Conservation (phyloP, 202 grass and related monocot species). For the Carex arenaria region DNA sequence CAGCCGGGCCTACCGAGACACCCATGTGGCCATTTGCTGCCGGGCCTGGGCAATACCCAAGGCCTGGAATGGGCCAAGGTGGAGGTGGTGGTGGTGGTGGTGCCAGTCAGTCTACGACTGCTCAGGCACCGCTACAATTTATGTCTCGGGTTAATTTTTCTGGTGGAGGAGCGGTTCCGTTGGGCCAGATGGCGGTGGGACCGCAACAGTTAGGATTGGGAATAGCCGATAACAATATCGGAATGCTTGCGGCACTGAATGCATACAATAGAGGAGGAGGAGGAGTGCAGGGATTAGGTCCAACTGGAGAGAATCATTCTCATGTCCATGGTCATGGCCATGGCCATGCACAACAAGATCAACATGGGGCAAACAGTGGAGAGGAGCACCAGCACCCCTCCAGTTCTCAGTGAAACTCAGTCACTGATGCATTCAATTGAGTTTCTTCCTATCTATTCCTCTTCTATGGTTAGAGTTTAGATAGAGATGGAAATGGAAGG, state of each 20-base stretch:
- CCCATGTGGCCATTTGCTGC: slow-evolving; percentile 70
- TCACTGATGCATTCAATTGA: neutral
- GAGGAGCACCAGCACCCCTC: slow-evolving; percentile 53
- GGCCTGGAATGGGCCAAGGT: slow-evolving; percentile 13
- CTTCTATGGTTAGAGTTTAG: slow-evolving; percentile 1
- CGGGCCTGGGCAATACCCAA: slow-evolving; percentile 13
- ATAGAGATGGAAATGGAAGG: neutral
- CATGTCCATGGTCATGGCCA: neutral
- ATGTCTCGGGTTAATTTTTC: slow-evolving; percentile 76
- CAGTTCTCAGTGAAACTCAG: slow-evolving; percentile 58
- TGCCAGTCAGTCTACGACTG: slow-evolving; percentile 31
- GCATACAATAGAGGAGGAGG: slow-evolving; percentile 59
- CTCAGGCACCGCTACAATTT: slow-evolving; percentile 86
- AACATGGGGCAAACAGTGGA: slow-evolving; percentile 37
- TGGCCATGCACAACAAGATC: slow-evolving; percentile 12
- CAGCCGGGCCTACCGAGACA: slow-evolving; percentile 47
- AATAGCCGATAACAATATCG: slow-evolving; percentile 67
- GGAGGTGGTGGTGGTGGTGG: neutral
- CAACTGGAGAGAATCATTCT: neutral
- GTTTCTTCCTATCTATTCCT: neutral
- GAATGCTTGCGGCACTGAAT: slow-evolving; percentile 79
- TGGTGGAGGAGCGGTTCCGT: slow-evolving; percentile 14
- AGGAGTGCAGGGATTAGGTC: slow-evolving; percentile 24
- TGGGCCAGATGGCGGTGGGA: slow-evolving; percentile 15
- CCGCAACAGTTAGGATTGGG: slow-evolving; percentile 33